phyloP scores from a whole-genome alignment of 495 filamentous ascomycete species.

The Melanomma pulvis-pyrius region DNA sequence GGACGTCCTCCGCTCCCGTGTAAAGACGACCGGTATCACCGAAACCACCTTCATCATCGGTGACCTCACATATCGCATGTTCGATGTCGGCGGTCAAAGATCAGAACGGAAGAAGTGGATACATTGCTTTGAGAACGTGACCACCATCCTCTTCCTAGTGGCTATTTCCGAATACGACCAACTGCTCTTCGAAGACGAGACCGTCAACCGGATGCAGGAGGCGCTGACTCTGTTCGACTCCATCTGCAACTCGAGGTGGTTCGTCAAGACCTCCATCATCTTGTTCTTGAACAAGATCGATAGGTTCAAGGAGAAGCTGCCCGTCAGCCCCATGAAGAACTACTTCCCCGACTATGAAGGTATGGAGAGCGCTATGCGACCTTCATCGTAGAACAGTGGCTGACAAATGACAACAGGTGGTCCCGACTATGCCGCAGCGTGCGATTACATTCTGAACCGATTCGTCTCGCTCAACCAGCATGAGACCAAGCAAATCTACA shows the following conservation, averaged over 20 bases:
- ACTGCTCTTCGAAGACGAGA: constrained; percentile 95
- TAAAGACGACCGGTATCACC: constrained; percentile 95
- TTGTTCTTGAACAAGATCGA: constrained; percentile 99
- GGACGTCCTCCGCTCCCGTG: constrained; percentile 87
- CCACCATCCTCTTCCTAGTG: constrained; percentile 89
- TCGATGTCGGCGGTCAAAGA: constrained; percentile 95
- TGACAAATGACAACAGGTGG: constrained; percentile 55
- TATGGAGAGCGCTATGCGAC: background rate
- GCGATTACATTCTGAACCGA: constrained; percentile 96
- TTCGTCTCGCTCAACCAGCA: constrained; percentile 98
- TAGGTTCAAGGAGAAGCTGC: constrained; percentile 89
- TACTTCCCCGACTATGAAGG: constrained; percentile 88
- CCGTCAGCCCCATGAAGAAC: constrained; percentile 73
- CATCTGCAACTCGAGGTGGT: constrained; percentile 97
- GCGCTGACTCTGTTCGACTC: constrained; percentile 98
- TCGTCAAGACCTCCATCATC: constrained; percentile 92
- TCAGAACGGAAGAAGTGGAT: constrained; percentile 99
- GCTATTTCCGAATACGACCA: constrained; percentile 97
- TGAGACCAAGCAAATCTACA: constrained; percentile 99
- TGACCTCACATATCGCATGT: constrained; percentile 96
- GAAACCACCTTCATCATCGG: constrained; percentile 96
- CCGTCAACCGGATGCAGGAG: constrained; percentile 99
- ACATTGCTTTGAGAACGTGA: constrained; percentile 98
- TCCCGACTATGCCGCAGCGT: constrained; percentile 87
- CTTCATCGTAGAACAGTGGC: constrained; percentile 5